Conservation (phyloP, 1,284 basidiomycete species). For the Austroboletus novae-zelandiae region DNA sequence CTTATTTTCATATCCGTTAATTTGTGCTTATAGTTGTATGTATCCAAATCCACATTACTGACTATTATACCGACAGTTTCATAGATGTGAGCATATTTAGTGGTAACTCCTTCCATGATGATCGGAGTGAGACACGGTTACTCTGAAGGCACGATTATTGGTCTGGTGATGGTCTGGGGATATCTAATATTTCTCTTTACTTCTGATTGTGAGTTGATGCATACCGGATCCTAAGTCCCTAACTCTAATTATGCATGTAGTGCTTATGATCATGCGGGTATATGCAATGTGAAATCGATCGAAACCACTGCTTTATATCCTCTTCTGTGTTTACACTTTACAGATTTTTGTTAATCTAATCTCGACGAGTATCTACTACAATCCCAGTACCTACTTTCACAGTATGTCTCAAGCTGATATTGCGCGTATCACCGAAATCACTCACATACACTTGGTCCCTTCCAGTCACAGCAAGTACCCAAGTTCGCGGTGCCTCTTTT, state of each 20-base stretch:
- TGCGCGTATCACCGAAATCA: background rate
- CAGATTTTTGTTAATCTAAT: background rate
- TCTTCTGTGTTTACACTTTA: background rate
- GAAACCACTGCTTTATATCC: background rate
- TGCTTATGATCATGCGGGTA: background rate
- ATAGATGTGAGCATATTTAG: background rate
- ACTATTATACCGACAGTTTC: background rate
- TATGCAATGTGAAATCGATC: too few relatives aligned
- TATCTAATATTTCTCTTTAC: background rate
- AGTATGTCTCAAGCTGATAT: background rate
- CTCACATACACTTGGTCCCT: background rate
- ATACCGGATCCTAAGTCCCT: background rate
- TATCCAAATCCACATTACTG: background rate
- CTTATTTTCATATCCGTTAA: background rate
- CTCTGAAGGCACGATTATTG: background rate
- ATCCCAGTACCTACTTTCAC: background rate
- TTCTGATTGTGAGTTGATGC: background rate
- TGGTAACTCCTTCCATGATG: background rate
- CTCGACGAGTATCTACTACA: background rate
- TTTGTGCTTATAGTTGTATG: background rate
- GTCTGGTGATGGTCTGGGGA: background rate
- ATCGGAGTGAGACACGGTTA: background rate
- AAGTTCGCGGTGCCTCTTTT: background rate
- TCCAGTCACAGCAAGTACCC: background rate
- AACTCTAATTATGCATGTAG: background rate